Base-by-base conservation (phyloP, 1,284 basidiomycete species). In the Sanghuangporus baumii region DNA sequence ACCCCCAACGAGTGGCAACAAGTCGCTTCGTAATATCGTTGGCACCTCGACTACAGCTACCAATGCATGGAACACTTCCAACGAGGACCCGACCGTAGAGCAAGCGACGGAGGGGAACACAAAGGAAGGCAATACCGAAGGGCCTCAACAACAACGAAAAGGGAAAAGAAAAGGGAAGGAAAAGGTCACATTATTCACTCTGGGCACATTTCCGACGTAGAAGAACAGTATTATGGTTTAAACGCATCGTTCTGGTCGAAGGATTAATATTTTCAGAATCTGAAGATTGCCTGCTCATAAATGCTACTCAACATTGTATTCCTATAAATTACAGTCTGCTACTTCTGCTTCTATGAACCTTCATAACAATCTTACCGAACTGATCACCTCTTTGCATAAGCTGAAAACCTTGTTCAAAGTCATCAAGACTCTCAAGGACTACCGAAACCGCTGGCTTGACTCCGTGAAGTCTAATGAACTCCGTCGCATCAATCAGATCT, bases 151-250 rank as follows among this genome's bases (percentile, higher is more conserved):
- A 38, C 66, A 26, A 58, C 59, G 59, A 63, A 86, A 81, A 66
- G 85, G 85, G 67, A 91, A 87, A 72, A 85, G 86, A 0, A 91
- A 91, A 73, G 87, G 87, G 1, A 94, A 93, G 72, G 82, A 86
- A 72, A 94, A 94, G 74, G 90, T 94, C 77, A 88, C 86, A 20
- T 73, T 95, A 68, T 94, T 94, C 70, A 90, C 78, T 16, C 59
- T 79, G 9, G 68, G 68, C 31, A 58, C 66, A 5, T 69, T 69
- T 59, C 67, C 69, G 11, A 62, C 66, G 20, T 68, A 40, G 63
- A 7, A 11, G 20, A 8, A 34, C 8, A 16, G 48, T 23, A 6
- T 23, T n/a, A n/a, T 46, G 43, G 18, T 2, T 46, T 16, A 16
- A 3, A 16, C 43, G 43, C 11, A 12, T 46, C 43, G 16, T 46